phyloP scores from a whole-genome alignment of 2,329 filamentous ascomycete species.

The Graphilbum sp. region DNA sequence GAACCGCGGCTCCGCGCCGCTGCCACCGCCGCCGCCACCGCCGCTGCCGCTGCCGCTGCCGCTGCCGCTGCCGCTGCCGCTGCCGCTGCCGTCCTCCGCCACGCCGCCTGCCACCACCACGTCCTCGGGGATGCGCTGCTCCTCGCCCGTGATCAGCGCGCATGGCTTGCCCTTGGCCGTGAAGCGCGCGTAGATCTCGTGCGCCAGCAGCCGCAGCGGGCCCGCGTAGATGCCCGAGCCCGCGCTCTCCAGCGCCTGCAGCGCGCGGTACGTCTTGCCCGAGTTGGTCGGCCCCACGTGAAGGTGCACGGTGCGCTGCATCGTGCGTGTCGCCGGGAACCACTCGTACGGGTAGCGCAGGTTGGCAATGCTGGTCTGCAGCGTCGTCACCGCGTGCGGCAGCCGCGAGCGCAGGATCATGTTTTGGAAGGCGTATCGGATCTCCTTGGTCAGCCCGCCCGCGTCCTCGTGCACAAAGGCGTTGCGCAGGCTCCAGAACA shows the following conservation, averaged over 20 bases:
- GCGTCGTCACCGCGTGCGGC: slow-evolving; percentile 33
- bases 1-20: slow-evolving; percentile 35
- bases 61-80: background rate
- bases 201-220: slow-evolving; percentile 72
- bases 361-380: slow-evolving; percentile 55
- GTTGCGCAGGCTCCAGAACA: slow-evolving; percentile 41
- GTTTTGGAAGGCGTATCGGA: slow-evolving; percentile 54
- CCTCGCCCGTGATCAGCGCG: slow-evolving; percentile 79
- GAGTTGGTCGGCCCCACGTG: slow-evolving; percentile 97
- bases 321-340: slow-evolving; percentile 67
- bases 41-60: background rate
- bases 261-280: slow-evolving; percentile 89
- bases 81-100: too few relatives aligned
- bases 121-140: slow-evolving; percentile 52
- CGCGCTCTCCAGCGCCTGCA: slow-evolving; percentile 62
- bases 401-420: slow-evolving; percentile 42
- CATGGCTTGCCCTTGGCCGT: slow-evolving; percentile 61
- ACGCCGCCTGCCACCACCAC: too few relatives aligned
- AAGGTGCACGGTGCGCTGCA: slow-evolving; percentile 73
- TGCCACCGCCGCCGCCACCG: slow-evolving; percentile 1
- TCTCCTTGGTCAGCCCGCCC: slow-evolving; percentile 33
- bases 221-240: slow-evolving; percentile 67
- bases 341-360: slow-evolving; percentile 81
- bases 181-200: slow-evolving; percentile 87
- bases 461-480: slow-evolving; percentile 39